Evolutionary conservation across 495 filamentous ascomycete genomes (phyloP), one percentile per base, ranked within the genome.

Genomic region (Aspergillus saccharolyticus): DNA sequence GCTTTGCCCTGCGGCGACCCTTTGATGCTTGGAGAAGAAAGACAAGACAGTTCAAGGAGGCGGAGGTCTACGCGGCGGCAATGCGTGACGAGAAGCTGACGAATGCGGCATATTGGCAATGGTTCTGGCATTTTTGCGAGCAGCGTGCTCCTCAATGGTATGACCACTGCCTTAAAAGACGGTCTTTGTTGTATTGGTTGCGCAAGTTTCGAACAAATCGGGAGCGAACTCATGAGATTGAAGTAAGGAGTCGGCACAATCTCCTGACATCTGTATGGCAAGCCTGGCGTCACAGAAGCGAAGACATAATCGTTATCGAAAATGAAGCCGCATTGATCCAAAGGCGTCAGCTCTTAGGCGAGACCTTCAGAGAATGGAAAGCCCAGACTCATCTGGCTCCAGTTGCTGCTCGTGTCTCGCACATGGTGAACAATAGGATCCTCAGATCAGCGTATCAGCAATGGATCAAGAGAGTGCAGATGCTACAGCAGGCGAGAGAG

Each of bases 1-100:
- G 83, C 10, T 87, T 86, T 54, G 74, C 78, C 12, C 57, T 85
- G 7, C 75, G 75, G 43, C 83, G 80, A 49, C 85, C 84, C 30
- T 79, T 88, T 55, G 64, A 68, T 30, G 55, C 72, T 15, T 88
- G 85, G 85, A 78, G 75, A 45, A 74, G 73, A 42, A 77, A 73
- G 44, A 60, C 73, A 15, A 57, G 67, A 15, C 54, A 61, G 54
- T 54, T 77, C 15, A 68, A 70, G 7, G 64, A 62, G 2, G 56
- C 73, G 12, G 67, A 78, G 50, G 57, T 56, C 1, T 62, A 70
- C 43, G 83, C 84, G 7, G 53, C 77, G 12, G 61, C 60, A n/a
- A 52, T 66, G n/a, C 75, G 80, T 57, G 58, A 79, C 24, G 63
- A 67, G 7, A 80, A 72, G 55, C 54, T 83, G 17, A 70, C 70